phyloP scores from a whole-genome alignment of 2,329 filamentous ascomycete genomes.

The Aspergillus ochraceoroseus region DNA sequence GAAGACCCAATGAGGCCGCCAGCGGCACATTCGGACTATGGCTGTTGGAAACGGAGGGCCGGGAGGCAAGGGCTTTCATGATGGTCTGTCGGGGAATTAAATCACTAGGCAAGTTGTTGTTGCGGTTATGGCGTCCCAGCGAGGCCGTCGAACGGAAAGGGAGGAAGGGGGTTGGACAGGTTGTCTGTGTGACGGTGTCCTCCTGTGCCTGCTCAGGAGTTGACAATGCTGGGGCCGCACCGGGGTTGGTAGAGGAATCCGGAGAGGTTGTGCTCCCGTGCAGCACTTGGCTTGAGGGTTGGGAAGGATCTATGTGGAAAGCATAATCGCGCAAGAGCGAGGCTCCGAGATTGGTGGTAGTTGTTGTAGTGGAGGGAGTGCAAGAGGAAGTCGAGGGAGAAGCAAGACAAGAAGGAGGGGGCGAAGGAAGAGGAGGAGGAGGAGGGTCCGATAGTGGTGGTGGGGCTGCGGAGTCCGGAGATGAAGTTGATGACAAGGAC shows the following conservation, averaged over 20 bases:
- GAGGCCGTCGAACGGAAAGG: constrained; percentile 35
- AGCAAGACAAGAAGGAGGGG: constrained; percentile 25
- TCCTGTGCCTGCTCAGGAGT: constrained; percentile 24
- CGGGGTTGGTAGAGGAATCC: constrained; percentile 19
- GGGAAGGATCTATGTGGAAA: constrained; percentile 41
- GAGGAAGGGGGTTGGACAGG: constrained; percentile 31
- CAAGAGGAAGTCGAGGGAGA: constrained; percentile 20
- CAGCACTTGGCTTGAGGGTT: constrained; percentile 35
- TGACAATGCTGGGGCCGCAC: constrained; percentile 19
- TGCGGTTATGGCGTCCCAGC: constrained; percentile 41
- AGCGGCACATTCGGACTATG: constrained; percentile 55
- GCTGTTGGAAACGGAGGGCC: constrained; percentile 51
- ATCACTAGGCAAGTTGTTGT: constrained; percentile 57
- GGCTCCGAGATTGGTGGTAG: constrained; percentile 36
- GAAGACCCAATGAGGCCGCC: constrained; percentile 59
- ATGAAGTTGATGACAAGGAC: constrained; percentile 17
- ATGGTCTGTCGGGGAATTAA: constrained; percentile 72
- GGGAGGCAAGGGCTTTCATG: constrained; percentile 72
- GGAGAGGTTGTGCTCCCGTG: constrained; percentile 20
- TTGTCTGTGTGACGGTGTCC: constrained; percentile 24
- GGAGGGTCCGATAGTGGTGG: constrained; percentile 23
- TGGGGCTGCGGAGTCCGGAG: constrained; percentile 25
- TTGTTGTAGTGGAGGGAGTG: too few relatives aligned
- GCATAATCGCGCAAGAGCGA: constrained; percentile 44
- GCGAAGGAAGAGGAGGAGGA: constrained; percentile 28